Evolutionary conservation across 148 eudicot species (phyloP).

Genomic region (Cornus controversa): DNA sequence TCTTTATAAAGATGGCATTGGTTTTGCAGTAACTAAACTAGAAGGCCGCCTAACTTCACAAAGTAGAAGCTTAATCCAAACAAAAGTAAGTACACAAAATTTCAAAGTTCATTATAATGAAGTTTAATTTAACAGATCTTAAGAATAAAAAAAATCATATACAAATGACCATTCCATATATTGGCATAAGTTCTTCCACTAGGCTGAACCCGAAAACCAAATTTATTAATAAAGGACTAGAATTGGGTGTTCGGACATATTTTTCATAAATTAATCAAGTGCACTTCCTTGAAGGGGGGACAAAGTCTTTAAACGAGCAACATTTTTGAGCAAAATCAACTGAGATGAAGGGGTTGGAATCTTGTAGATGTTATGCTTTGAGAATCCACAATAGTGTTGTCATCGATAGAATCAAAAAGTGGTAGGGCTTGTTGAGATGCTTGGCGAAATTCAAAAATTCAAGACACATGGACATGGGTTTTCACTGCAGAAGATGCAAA

Average conservation of each 20-base stretch:
- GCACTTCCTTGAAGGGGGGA: neutral
- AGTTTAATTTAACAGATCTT: neutral
- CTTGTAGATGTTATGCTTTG: neutral
- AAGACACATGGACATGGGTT: neutral
- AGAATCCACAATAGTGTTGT: neutral
- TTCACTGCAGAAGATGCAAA: slow-evolving; percentile 20
- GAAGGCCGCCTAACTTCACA: neutral
- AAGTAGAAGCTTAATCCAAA: neutral
- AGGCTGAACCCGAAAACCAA: neutral
- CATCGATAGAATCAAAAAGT: neutral
- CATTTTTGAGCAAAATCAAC: neutral
- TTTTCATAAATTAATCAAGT: neutral
- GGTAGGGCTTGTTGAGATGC: slow-evolving; percentile 3
- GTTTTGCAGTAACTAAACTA: neutral
- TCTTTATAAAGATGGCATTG: neutral
- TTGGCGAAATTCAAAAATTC: neutral
- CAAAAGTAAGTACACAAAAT: neutral
- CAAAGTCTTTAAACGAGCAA: neutral
- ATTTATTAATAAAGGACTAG: neutral
- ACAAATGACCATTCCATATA: neutral
- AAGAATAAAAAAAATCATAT: neutral
- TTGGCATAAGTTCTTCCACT: neutral
- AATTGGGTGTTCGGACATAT: neutral
- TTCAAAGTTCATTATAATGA: neutral
- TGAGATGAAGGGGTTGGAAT: too few species aligned